These are phyloP conservation scores for Hysterium pulicare DNA, from an alignment of 2,329 filamentous ascomycete species.

Conservation along the genomic window DNA sequence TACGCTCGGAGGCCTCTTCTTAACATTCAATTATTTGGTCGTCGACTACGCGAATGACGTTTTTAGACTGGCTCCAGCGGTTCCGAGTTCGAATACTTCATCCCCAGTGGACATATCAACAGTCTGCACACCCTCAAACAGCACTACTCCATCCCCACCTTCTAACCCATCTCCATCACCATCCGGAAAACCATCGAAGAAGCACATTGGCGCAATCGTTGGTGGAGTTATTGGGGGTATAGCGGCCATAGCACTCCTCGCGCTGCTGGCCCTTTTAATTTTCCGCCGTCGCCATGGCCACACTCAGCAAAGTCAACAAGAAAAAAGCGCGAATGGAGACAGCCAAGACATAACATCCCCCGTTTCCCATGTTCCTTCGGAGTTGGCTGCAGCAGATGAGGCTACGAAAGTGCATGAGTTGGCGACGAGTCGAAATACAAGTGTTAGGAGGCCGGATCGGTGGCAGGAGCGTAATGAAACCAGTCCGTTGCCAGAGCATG, in stretches of 20 bases:
- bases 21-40: slow-evolving; percentile 11
- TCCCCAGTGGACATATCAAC: slow-evolving; percentile 4
- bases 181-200: not conserved
- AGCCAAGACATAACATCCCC: not conserved
- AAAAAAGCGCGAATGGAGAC: not conserved
- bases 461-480: not conserved
- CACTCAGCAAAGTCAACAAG: no score
- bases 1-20: slow-evolving; percentile 8
- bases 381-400: not conserved
- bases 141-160: not conserved
- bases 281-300: not conserved
- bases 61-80: slow-evolving; percentile 9
- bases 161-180: not conserved
- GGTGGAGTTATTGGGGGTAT: not conserved
- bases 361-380: not conserved
- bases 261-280: not conserved
- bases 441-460: not conserved
- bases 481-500: no score
- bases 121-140: slow-evolving; percentile 5
- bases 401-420: not conserved
- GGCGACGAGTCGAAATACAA: not conserved
- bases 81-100: slow-evolving; percentile 1
- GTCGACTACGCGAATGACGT: slow-evolving; percentile 11
- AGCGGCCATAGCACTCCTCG: not conserved
- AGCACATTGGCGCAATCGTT: not conserved